These are phyloP conservation scores for Cardamine chenopodiifolia DNA, from an alignment of 345 rosid genomes.

Conservation along the genomic window DNA sequence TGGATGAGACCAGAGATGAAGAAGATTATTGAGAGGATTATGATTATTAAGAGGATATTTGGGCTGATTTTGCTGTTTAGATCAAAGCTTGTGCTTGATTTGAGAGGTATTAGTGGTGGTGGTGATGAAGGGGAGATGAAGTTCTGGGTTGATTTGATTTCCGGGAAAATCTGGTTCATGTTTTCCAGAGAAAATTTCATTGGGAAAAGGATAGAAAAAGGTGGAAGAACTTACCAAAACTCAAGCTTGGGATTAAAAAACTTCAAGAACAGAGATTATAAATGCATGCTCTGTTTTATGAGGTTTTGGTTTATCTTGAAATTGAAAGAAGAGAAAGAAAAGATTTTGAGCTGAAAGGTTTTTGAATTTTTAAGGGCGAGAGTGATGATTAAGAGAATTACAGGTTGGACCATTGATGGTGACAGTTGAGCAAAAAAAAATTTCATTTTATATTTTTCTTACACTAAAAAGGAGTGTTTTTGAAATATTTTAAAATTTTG, in stretches of 20 bases:
- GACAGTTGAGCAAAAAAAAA: constrained; percentile 28
- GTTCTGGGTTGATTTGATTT: constrained; percentile 22
- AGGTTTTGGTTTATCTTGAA: neutral
- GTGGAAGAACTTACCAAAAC: constrained; percentile 2
- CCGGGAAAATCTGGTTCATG: constrained; percentile 27
- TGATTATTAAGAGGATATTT: constrained; percentile 64
- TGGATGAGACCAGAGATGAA: constrained; percentile 85
- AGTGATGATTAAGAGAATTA: constrained; percentile 42
- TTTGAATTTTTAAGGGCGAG: constrained; percentile 30
- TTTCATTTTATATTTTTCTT: neutral
- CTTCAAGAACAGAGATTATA: constrained; percentile 9
- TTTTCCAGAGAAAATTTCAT: constrained; percentile 27
- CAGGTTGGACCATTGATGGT: constrained; percentile 44
- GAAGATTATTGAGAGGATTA: constrained; percentile 85
- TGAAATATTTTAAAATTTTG: neutral
- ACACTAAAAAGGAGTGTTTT: constrained; percentile 13
- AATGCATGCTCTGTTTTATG: constrained; percentile 43
- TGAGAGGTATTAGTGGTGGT: constrained; percentile 5
- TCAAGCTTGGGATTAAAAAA: neutral
- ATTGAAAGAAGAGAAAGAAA: constrained; percentile 24
- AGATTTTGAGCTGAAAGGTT: constrained; percentile 11
- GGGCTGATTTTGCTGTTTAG: constrained; percentile 70
- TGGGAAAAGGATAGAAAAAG: neutral
- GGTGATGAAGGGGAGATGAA: constrained; percentile 22
- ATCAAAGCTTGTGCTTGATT: constrained; percentile 48